Evolutionary conservation across 106 monocot species (phyloP), one percentile per base, ranked within the genome.

Genomic region (Ottelia alismoides): DNA sequence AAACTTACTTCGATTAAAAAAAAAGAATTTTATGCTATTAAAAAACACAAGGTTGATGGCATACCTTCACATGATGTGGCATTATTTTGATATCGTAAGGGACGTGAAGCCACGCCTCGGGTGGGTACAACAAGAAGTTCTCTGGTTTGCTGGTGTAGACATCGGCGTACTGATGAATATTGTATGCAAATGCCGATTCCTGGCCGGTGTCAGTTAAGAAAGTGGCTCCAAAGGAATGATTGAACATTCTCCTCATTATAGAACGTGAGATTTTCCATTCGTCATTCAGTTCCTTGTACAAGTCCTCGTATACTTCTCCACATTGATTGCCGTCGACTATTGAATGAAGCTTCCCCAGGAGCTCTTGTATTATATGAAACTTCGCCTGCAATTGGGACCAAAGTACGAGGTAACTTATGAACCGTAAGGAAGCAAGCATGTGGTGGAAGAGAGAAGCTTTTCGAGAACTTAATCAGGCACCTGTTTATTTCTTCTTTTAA

Each of bases 41-140:
- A n/a, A n/a, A n/a, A n/a, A n/a, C n/a, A n/a, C n/a, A n/a, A n/a
- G n/a, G n/a, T n/a, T n/a, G n/a, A n/a, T n/a, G n/a, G n/a, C 40
- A 30, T 59, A 98, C 96, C 82, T 89, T 98, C 19, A 89, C 77
- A 74, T 98, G 85, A 80, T 98, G 96, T 14, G 89, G 89, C 96
- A 98, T 89, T 60, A 98, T 98, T 30, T 98, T 98, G 53, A 98
- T 62, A 67, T 98, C 96, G 52, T 60, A 89, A 22, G 89, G 96
- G n/a, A 74, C 80, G 63, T 98, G 85, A 53, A 98, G 79, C 96
- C 96, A 98, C 31, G 89, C 71, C 43, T 98, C 81, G 3, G 76
- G 51, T 28, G 78, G 55, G 52, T 82, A 82, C 16, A 57, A 30
- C 59, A 89, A 17, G 60, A 98, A 89, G 58, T 98, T 98, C 45